Conservation (phyloP, 1,284 basidiomycete genomes). For the Binderoboletus segoi region DNA sequence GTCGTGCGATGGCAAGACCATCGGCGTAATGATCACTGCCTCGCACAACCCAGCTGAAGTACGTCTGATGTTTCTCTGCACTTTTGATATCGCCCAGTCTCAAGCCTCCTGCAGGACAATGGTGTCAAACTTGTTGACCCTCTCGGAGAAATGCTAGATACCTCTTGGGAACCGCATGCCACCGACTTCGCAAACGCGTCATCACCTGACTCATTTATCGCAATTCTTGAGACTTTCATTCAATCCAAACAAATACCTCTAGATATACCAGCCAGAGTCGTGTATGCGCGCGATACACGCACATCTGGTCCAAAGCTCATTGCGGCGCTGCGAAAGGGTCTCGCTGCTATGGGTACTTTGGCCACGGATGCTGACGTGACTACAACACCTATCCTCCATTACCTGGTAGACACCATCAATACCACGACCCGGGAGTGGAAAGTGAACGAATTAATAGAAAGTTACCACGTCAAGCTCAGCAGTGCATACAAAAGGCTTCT, state of each 20-base stretch:
- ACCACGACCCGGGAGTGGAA: conserved; percentile 79
- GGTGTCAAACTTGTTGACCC: conserved; percentile 99
- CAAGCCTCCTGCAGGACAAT: conserved; percentile 77
- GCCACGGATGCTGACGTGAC: conserved; percentile 80
- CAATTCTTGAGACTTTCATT: conserved; percentile 68
- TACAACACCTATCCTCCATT: conserved; percentile 96
- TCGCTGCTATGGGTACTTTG: conserved; percentile 69
- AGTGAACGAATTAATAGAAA: conserved; percentile 82
- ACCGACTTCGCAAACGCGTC: conserved; percentile 88
- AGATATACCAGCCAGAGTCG: conserved; percentile 75
- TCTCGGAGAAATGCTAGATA: conserved; percentile 98
- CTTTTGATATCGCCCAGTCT: conserved; percentile 2
- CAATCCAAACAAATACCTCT: conserved; percentile 77
- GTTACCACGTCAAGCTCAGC: conserved; percentile 89
- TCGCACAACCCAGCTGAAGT: conserved; percentile 98
- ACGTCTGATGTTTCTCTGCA: conserved; percentile 25
- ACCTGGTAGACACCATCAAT: conserved; percentile 91
- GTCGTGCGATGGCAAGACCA: conserved; percentile 84
- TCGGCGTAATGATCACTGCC: conserved; percentile 99
- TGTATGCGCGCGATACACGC: conserved; percentile 93
- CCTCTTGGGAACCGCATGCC: conserved; percentile 91
- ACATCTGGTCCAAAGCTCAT: conserved; percentile 88
- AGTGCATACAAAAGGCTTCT: conserved; percentile 86
- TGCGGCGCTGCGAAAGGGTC: conserved; percentile 80
- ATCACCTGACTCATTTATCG: conserved; percentile 73